Evolutionary conservation across 495 filamentous ascomycete species (phyloP).

Genomic region (Aspergillus diversus): DNA sequence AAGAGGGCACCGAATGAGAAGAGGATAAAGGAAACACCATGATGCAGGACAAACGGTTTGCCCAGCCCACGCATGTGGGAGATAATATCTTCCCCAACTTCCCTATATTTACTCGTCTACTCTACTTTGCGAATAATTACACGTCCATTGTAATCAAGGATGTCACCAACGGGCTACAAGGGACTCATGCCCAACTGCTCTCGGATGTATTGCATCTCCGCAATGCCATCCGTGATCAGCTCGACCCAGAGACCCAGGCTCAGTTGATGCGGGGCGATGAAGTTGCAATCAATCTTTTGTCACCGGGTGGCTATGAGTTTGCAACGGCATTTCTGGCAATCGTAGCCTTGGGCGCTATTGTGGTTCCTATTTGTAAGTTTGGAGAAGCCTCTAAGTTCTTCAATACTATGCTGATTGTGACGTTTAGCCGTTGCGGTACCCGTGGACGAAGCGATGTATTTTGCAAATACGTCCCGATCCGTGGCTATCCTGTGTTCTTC

Average conservation of each 20-base stretch:
- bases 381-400: background rate
- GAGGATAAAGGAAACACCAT: no score
- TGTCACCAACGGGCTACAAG: background rate
- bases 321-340: slow-evolving; percentile 2
- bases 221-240: background rate
- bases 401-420: background rate
- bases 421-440: background rate
- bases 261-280: background rate
- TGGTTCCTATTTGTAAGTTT: slow-evolving; percentile 7
- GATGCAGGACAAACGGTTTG: no score
- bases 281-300: background rate
- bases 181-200: background rate
- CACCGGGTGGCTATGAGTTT: slow-evolving; percentile 8
- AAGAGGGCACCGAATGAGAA: no score
- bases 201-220: background rate
- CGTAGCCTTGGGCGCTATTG: background rate
- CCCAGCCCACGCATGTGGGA: background rate
- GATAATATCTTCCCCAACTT: background rate
- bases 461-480: background rate
- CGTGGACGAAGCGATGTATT: background rate
- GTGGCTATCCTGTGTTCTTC: background rate
- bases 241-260: background rate
- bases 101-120: background rate
- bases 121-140: background rate
- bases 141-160: background rate